These are phyloP conservation scores for Talaromyces sp. DNA, from an alignment of 2,329 filamentous ascomycete species.

Conservation along the genomic window DNA sequence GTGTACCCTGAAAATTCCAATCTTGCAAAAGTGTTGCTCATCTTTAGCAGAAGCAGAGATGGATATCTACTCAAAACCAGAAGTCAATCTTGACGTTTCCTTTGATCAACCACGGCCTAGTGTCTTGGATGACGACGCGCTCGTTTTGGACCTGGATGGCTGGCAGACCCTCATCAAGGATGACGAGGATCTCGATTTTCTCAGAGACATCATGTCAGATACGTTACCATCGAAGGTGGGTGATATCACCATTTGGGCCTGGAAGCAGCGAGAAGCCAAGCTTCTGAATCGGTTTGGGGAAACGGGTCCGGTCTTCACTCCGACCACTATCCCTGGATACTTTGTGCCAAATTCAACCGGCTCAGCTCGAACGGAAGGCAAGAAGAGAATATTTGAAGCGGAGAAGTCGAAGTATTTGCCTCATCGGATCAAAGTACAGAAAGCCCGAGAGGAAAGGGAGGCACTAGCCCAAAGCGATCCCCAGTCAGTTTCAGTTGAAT, in stretches of 20 bases:
- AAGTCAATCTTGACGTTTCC: conserved; percentile 62
- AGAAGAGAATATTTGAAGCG: conserved; percentile 92
- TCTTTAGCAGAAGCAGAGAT: not conserved
- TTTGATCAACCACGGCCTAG: conserved; percentile 60
- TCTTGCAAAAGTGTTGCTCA: not conserved
- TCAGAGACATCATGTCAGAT: conserved; percentile 53
- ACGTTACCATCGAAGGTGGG: conserved; percentile 52
- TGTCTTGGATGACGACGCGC: conserved; percentile 63
- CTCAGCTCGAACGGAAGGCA: conserved; percentile 84
- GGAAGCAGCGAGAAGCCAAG: conserved; percentile 72
- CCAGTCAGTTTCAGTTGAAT: conserved; percentile 65
- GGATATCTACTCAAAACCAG: conserved; percentile 35
- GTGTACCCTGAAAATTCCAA: not conserved
- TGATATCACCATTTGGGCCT: conserved; percentile 64
- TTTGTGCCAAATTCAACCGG: conserved; percentile 86
- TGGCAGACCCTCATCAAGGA: conserved; percentile 69
- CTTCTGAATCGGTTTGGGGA: conserved; percentile 61
- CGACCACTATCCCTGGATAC: conserved; percentile 61
- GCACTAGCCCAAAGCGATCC: conserved; percentile 64
- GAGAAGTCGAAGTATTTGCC: conserved; percentile 98
- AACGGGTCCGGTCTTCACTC: conserved; percentile 53
- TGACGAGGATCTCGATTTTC: conserved; percentile 62
- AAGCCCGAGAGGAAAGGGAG: conserved; percentile 86
- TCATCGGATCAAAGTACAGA: conserved; percentile 94
- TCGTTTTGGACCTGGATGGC: conserved; percentile 68